Evolutionary conservation across 139 green algal genomes (phyloP).

Genomic region (Pleodorina starrii): DNA sequence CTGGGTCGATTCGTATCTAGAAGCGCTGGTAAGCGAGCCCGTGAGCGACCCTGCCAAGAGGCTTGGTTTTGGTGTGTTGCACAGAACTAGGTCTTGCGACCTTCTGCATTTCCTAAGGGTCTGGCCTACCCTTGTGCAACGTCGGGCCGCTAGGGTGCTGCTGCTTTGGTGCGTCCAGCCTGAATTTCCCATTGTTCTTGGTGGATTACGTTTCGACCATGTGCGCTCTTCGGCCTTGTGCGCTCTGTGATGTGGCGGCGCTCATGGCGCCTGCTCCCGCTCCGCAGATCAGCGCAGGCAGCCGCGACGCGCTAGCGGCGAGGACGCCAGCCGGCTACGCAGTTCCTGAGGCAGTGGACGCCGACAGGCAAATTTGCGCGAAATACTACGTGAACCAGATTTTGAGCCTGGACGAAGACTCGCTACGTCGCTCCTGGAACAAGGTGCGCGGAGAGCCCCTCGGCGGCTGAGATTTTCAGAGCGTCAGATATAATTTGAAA

Average conservation of each 20-base stretch:
- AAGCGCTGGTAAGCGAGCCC: constrained; percentile 73
- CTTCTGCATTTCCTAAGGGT: background rate
- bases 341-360: constrained; percentile 46
- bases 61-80: background rate
- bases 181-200: background rate
- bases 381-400: constrained; percentile 90
- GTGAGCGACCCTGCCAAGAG: background rate
- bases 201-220: too few species aligned
- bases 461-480: too few species aligned
- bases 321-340: background rate
- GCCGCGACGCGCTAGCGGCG: background rate
- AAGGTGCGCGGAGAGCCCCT: constrained; percentile 75
- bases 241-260: too few species aligned
- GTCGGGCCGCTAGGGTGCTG: background rate
- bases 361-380: constrained; percentile 47
- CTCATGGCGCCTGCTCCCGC: too few species aligned
- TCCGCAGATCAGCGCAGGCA: background rate
- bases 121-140: background rate
- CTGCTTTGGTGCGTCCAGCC: background rate
- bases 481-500: too few species aligned
- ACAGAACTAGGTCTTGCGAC: background rate
- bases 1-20: constrained; percentile 89
- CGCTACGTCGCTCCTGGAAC: constrained; percentile 79
- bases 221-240: too few species aligned
- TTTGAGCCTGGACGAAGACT: constrained; percentile 80